Percentiles rank a stretch among this genome's conserved stretches.
Evolutionary conservation across 2,329 filamentous ascomycete species (phyloP).

Genomic region (Fusarium robinianum): DNA sequence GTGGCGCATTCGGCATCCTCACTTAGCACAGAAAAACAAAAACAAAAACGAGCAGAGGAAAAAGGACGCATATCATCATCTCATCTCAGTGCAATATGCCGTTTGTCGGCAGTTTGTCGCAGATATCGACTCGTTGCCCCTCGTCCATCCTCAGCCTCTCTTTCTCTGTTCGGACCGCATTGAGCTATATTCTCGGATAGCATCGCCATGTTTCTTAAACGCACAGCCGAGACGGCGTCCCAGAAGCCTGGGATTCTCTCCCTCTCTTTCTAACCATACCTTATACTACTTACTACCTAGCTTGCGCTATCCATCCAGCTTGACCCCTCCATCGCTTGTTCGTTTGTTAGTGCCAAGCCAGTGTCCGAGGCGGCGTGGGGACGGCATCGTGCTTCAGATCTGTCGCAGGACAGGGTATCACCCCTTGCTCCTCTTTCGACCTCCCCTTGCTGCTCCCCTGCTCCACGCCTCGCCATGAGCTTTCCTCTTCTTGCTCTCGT

Average conservation of each 20-base stretch:
- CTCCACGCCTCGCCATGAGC: constrained; percentile 23
- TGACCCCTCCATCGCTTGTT: constrained; percentile 2
- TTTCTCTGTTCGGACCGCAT: too few relatives aligned
- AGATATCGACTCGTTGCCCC: constrained; percentile 13
- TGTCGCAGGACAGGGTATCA: constrained; percentile 52
- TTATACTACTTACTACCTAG: not conserved
- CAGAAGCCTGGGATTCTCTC: constrained; percentile 25
- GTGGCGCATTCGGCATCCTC: too few relatives aligned
- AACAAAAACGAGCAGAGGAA: too few relatives aligned
- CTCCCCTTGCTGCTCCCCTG: constrained; percentile 20
- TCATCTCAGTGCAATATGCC: too few relatives aligned
- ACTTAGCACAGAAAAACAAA: too few relatives aligned
- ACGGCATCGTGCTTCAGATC: constrained; percentile 49
- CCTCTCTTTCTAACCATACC: constrained; percentile 9
- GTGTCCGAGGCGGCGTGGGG: constrained; percentile 30
- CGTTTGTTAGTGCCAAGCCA: constrained; percentile 16
- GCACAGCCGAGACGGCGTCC: constrained; percentile 21
- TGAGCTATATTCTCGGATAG: not conserved
- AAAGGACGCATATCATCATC: too few relatives aligned
- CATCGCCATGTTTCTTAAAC: constrained; percentile 10
- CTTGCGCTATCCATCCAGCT: not conserved
- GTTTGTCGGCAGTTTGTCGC: too few relatives aligned
- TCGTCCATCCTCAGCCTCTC: constrained; percentile 17
- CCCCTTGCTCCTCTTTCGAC: constrained; percentile 32
- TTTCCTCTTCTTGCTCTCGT: constrained; percentile 24